These are phyloP conservation scores for Vaccinium corymbosum DNA, from an alignment of 148 eudicot species.

Conservation along the genomic window DNA sequence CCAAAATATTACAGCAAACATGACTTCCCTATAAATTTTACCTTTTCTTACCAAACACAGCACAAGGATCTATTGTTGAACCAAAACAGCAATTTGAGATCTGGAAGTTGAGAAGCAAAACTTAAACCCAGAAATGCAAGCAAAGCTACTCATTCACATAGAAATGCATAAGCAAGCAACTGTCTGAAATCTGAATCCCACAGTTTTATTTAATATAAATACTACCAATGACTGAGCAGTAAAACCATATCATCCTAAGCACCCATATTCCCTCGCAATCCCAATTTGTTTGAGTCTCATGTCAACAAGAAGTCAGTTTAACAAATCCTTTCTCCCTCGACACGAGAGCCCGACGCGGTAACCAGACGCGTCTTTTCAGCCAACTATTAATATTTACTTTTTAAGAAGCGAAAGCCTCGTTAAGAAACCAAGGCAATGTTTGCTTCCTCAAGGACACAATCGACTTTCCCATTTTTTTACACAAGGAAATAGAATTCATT, in stretches of 20 bases:
- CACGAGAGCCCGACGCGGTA: not conserved
- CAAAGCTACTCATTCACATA: slow-evolving; percentile 13
- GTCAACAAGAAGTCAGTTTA: slow-evolving; percentile 26
- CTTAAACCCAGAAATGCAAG: not conserved
- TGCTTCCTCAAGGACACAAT: slow-evolving; percentile 16
- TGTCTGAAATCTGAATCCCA: slow-evolving; percentile 13
- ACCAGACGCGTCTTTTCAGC: not conserved
- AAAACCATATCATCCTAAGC: slow-evolving; percentile 15
- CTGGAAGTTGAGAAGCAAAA: not conserved
- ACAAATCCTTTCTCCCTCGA: slow-evolving; percentile 2
- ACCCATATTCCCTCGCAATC: slow-evolving; percentile 1
- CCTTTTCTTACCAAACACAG: not conserved
- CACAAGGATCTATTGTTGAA: not conserved
- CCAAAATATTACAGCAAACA: not conserved
- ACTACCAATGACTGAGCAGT: not conserved
- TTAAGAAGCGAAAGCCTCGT: slow-evolving; percentile 15
- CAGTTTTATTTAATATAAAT: slow-evolving; percentile 14
- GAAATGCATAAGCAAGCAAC: slow-evolving; percentile 12
- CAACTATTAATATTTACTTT: slow-evolving; percentile 19
- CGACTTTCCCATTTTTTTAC: slow-evolving; percentile 11
- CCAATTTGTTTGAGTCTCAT: slow-evolving; percentile 17
- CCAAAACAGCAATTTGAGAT: not conserved
- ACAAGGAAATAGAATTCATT: slow-evolving; percentile 16
- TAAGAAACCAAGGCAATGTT: slow-evolving; percentile 11
- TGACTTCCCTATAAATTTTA: not conserved